These are phyloP conservation scores for Berberis thunbergii DNA, from an alignment of 164 flowering plant species.

Conservation along the genomic window DNA sequence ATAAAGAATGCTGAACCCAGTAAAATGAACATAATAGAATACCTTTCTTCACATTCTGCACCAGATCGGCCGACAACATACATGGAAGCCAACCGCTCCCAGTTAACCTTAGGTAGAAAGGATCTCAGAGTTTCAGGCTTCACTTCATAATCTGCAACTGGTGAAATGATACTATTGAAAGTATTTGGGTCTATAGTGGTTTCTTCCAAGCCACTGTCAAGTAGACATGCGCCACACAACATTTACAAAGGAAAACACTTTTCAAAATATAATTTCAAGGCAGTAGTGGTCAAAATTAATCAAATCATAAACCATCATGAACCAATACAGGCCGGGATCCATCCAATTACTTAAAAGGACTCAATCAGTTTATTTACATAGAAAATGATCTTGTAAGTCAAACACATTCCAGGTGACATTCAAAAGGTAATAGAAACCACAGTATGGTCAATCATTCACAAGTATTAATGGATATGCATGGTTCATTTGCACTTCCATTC, in stretches of 20 bases:
- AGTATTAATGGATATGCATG: no score
- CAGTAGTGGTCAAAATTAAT: not conserved
- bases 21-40: not conserved
- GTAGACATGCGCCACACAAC: conserved; percentile 3
- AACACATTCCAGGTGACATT: no score
- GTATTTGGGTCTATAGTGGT: conserved; percentile 27
- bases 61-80: conserved; percentile 58
- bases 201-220: conserved; percentile 39
- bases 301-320: not conserved
- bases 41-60: conserved; percentile 91
- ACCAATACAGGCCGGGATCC: no score
- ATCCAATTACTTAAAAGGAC: no score
- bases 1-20: no score
- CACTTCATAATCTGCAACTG: conserved; percentile 43
- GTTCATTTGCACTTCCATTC: no score
- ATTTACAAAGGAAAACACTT: not conserved
- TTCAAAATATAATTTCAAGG: not conserved
- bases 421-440: no score
- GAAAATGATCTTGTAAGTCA: no score
- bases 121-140: conserved; percentile 43
- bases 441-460: no score
- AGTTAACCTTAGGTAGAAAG: conserved; percentile 57
- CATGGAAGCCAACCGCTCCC: conserved; percentile 63
- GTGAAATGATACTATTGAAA: conserved; percentile 37
- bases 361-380: no score